Base-by-base conservation (phyloP, 148 eudicot species). In the Pouteria glomerata region DNA sequence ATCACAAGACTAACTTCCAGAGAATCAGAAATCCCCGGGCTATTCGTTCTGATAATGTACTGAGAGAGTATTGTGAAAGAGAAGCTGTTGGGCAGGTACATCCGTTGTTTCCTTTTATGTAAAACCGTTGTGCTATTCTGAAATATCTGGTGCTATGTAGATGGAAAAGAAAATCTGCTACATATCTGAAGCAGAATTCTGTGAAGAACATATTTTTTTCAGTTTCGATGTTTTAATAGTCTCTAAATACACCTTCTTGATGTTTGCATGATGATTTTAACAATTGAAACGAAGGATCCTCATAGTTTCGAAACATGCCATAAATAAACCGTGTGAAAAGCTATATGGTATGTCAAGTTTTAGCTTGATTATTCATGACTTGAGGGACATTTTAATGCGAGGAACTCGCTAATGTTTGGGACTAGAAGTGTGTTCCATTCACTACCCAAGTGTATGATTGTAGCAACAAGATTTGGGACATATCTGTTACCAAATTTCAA, bases 81-180 rank as follows among this genome's bases (percentile, higher is more conserved):
- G 96, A 96, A 83, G 92, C 99, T 33, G 51, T 86, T 64, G 99
- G 99, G 52, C 99, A 95, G 96, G 99, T 89, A 78, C 47, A 18
- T 19, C 47, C 53, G 35, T 34, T 55, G n/a, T 57, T 30, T 71
- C 18, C 12, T 60, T 45, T 73, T 69, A 35, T 57, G 24, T 45
- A 11, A 60, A 55, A 55, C 10, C n/a, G 62, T 18, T 55, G 34
- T 57, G 14, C 11, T 60, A 59, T 14, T 2, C 26, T 57, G 51
- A 34, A 41, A 16, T 24, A 4, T 53, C 21, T 30, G 2, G 50
- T 35, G 24, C 34, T 7, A 37, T 6, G 16, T 60, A 3, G 14
- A 31, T 60, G 21, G 62, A 30, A 27, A 12, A 30, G 35, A 19
- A 26, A 26, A 4, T 23, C 61, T 57, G 1, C 18, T 57, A 13